A percentile compares a stretch with the other conserved stretches of the same genome.
These are phyloP conservation scores for Kodamaea alishanica DNA, from an alignment of 1,139 yeast genomes.

Conservation along the genomic window DNA sequence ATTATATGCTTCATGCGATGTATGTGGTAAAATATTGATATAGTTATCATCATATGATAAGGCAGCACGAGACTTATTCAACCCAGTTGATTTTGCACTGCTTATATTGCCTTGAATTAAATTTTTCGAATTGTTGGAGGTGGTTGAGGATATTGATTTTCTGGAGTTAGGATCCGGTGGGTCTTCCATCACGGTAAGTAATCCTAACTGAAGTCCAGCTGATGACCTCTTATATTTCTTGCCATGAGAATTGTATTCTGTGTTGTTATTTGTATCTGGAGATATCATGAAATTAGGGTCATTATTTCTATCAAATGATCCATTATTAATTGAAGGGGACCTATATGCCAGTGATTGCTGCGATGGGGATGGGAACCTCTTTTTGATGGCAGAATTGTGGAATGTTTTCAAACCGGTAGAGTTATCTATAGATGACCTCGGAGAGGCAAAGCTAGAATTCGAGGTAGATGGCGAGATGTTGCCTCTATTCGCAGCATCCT, in stretches of 20 bases:
- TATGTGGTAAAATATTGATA: slow-evolving; percentile 25
- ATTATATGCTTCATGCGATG: slow-evolving; percentile 30
- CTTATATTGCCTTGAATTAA: neutral
- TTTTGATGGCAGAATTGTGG: slow-evolving; percentile 30
- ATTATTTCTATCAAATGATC: neutral
- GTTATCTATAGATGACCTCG: slow-evolving; percentile 11
- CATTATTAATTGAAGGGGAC: slow-evolving; percentile 3
- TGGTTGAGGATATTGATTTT: slow-evolving; percentile 1
- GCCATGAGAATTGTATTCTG: slow-evolving; percentile 14
- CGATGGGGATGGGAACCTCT: slow-evolving; percentile 27
- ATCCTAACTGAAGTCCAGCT: slow-evolving; percentile 39
- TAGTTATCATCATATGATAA: slow-evolving; percentile 30
- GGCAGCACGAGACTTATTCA: slow-evolving; percentile 6
- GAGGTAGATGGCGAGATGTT: slow-evolving; percentile 14
- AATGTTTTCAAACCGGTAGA: slow-evolving; percentile 31
- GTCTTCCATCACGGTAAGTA: slow-evolving; percentile 41
- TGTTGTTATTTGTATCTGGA: neutral
- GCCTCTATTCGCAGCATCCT: slow-evolving; percentile 2
- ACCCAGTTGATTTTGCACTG: neutral
- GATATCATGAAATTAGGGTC: neutral
- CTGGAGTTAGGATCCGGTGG: slow-evolving; percentile 8
- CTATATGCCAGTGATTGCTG: slow-evolving; percentile 2
- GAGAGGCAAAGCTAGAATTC: slow-evolving; percentile 16
- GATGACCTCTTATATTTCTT: slow-evolving; percentile 34
- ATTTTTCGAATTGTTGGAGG: neutral